phyloP scores from a whole-genome alignment of 2,329 filamentous ascomycete genomes.

The Diaporthe aspalathi region DNA sequence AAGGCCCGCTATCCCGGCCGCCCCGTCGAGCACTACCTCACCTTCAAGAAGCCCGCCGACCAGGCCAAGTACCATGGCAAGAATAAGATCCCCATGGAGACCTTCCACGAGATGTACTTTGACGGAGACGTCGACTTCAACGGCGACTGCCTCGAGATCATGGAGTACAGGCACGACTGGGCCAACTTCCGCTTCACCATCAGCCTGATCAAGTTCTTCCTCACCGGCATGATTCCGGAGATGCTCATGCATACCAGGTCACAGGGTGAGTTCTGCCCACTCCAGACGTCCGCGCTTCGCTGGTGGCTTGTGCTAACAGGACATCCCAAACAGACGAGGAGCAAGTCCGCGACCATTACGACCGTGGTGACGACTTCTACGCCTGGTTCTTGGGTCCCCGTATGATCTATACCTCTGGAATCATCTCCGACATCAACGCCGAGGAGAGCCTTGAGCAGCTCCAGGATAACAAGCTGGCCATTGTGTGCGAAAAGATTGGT shows the following conservation, averaged over 20 bases:
- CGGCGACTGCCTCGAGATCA: constrained; percentile 85
- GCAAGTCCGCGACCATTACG: constrained; percentile 97
- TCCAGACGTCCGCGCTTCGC: background rate
- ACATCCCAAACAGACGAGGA: constrained; percentile 78
- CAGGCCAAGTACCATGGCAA: constrained; percentile 77
- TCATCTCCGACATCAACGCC: constrained; percentile 87
- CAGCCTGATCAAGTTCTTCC: constrained; percentile 86
- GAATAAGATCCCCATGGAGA: constrained; percentile 89
- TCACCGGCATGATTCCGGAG: constrained; percentile 89
- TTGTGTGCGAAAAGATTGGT: constrained; percentile 96
- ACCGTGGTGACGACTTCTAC: constrained; percentile 98
- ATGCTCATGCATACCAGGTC: constrained; percentile 92
- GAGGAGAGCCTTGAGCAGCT: constrained; percentile 95
- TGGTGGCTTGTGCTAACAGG: background rate
- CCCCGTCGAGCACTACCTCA: constrained; percentile 90
- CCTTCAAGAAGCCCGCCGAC: constrained; percentile 76
- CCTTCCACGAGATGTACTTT: constrained; percentile 98
- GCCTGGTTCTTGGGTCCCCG: constrained; percentile 97
- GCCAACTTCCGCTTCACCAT: constrained; percentile 92
- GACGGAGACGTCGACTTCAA: constrained; percentile 95
- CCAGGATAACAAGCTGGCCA: constrained; percentile 95
- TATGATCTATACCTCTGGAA: constrained; percentile 98
- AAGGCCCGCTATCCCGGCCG: constrained; percentile 89
- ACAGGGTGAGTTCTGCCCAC: constrained; percentile 69
- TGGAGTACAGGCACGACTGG: constrained; percentile 98